Conservation (phyloP, 2,329 filamentous ascomycete genomes). For the Colletotrichum tropicale region DNA sequence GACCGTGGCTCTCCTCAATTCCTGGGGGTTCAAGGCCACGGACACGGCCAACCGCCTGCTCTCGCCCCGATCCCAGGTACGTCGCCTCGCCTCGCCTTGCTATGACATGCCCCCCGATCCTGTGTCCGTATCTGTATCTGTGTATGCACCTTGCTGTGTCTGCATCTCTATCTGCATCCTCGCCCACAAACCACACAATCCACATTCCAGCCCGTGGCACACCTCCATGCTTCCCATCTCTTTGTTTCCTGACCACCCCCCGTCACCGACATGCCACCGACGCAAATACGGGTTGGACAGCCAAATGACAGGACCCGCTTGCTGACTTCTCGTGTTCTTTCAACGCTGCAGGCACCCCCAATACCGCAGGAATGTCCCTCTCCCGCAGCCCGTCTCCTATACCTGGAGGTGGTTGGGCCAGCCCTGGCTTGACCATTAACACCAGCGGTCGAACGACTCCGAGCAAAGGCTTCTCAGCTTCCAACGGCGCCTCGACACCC, state of each 20-base stretch:
- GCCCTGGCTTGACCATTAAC: conserved; percentile 76
- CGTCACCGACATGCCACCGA: conserved; percentile 3
- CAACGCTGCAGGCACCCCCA: conserved; percentile 54
- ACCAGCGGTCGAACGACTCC: conserved; percentile 73
- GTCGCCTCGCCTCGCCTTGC: conserved; percentile 28
- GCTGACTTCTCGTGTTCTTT: conserved; percentile 22
- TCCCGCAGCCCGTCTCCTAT: conserved; percentile 88
- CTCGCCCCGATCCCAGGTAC: conserved; percentile 64
- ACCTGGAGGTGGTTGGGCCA: conserved; percentile 87
- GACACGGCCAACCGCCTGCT: conserved; percentile 41
- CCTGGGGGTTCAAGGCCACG: conserved; percentile 43
- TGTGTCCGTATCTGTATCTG: not conserved
- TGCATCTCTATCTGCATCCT: not conserved
- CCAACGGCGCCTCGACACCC: conserved; percentile 65
- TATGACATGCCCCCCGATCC: not conserved
- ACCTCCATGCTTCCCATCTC: not conserved
- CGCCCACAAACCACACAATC: not conserved
- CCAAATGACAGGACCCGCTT: conserved; percentile 14
- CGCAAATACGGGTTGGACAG: conserved; percentile 5
- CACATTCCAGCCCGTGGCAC: not conserved
- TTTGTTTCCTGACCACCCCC: conserved; percentile 2
- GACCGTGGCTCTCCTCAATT: conserved; percentile 36
- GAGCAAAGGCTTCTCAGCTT: conserved; percentile 51
- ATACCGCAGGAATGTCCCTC: conserved; percentile 72
- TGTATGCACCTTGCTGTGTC: not conserved